phyloP scores from a whole-genome alignment of 1,139 yeast genomes.

The Yamadazyma triangularis region DNA sequence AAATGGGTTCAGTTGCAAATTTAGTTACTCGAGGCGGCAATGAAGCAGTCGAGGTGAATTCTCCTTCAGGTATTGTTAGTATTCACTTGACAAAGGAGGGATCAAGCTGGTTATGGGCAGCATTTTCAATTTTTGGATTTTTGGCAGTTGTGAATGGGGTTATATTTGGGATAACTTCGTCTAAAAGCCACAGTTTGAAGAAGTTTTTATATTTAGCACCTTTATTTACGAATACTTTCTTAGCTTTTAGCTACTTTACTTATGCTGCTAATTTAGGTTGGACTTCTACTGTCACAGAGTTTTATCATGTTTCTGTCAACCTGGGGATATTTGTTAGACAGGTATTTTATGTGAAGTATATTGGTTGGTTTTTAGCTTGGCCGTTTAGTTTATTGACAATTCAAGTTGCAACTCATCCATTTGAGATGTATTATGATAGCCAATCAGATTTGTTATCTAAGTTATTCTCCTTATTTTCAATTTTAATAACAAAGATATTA shows the following conservation, averaged over 20 bases:
- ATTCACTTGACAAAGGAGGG: too few species aligned
- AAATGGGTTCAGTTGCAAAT: constrained; percentile 12
- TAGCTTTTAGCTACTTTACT: constrained; percentile 52
- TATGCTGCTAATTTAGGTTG: constrained; percentile 64
- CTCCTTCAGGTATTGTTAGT: constrained; percentile 36
- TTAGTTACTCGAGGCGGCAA: constrained; percentile 20
- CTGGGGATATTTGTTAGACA: constrained; percentile 45
- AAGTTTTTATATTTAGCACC: constrained; percentile 44
- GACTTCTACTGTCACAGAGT: constrained; percentile 47
- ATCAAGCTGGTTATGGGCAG: too few species aligned
- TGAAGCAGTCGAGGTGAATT: constrained; percentile 45
- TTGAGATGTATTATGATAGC: constrained; percentile 13
- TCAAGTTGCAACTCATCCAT: constrained; percentile 37
- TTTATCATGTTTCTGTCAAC: constrained; percentile 42
- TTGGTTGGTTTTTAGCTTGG: constrained; percentile 61
- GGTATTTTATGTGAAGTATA: constrained; percentile 55
- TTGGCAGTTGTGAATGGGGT: too few species aligned
- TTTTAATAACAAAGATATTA: constrained; percentile 26
- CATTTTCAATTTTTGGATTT: too few species aligned
- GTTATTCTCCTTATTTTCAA: constrained; percentile 16
- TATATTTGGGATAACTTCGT: too few species aligned
- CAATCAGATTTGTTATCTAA: too few species aligned
- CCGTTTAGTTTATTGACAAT: constrained; percentile 46
- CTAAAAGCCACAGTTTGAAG: too few species aligned
- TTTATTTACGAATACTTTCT: constrained; percentile 34